These are phyloP conservation scores for Coniophora puteana DNA, from an alignment of 1,284 basidiomycete genomes.

Conservation along the genomic window DNA sequence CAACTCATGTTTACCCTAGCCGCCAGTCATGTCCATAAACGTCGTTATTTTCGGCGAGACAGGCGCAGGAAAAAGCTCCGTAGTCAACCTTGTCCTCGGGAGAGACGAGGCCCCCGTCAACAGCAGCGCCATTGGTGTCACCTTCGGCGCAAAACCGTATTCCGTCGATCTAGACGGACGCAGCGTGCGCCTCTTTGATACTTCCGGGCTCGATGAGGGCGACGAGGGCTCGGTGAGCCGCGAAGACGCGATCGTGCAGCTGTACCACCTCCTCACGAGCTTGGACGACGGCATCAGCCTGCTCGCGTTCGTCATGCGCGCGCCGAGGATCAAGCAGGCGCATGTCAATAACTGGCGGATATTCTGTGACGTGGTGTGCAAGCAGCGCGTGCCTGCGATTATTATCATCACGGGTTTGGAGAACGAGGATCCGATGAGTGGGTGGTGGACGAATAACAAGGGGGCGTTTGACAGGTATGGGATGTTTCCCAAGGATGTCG, in stretches of 20 bases:
- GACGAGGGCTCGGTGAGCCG: constrained; percentile 17
- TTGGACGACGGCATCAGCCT: constrained; percentile 16
- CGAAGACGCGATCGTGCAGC: constrained; percentile 26
- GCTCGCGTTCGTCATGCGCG: constrained; percentile 10
- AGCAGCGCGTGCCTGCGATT: constrained; percentile 8
- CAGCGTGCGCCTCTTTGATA: constrained; percentile 26
- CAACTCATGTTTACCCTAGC: no score
- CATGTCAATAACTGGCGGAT: constrained; percentile 9
- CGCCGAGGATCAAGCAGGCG: constrained; percentile 7
- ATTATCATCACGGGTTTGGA: constrained; percentile 13
- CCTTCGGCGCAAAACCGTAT: constrained; percentile 3
- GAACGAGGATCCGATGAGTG: constrained; percentile 9
- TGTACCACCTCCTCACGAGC: constrained; percentile 27
- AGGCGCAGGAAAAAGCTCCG: constrained; percentile 7
- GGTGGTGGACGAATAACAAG: constrained; percentile 13
- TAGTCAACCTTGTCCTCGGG: constrained; percentile 4
- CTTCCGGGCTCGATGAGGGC: constrained; percentile 35
- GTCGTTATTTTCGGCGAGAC: constrained; percentile 7
- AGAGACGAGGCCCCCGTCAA: neutral
- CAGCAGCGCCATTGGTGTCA: constrained; percentile 3
- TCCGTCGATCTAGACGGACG: neutral
- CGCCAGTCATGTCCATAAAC: no score
- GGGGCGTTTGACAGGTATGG: constrained; percentile 6
- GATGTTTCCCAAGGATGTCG: constrained; percentile 4
- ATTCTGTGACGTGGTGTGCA: constrained; percentile 11